Evolutionary conservation across 345 rosid species (phyloP).

Genomic region (Chamaenerion angustifolium): DNA sequence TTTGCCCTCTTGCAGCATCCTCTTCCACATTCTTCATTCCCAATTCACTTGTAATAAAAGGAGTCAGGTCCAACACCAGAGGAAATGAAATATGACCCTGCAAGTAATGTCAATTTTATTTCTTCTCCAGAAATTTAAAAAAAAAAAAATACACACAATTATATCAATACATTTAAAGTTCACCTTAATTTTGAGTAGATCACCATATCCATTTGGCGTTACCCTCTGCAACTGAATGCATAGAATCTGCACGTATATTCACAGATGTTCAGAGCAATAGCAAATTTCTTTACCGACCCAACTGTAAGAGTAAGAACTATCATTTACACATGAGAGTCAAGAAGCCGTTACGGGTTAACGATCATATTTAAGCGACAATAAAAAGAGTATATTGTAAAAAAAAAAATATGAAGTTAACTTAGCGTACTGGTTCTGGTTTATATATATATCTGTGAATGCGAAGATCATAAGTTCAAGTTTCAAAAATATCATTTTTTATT

Average conservation of each 20-base stretch:
- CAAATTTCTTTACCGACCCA: not conserved
- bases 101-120: constrained; percentile 1
- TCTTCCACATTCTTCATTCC: constrained; percentile 14
- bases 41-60: constrained; percentile 19
- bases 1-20: constrained; percentile 11
- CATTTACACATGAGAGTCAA: too few relatives aligned
- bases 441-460: too few relatives aligned
- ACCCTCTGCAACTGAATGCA: constrained; percentile 78
- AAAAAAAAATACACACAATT: too few relatives aligned
- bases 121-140: too few relatives aligned
- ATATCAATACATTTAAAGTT: too few relatives aligned
- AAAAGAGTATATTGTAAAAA: too few relatives aligned
- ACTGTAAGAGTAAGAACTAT: not conserved
- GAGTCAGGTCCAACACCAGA: constrained; percentile 37
- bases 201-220: constrained; percentile 44
- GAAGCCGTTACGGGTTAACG: too few relatives aligned
- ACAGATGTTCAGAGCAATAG: not conserved
- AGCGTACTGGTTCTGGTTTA: too few relatives aligned
- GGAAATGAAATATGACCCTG: constrained; percentile 60
- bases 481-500: too few relatives aligned
- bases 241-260: constrained; percentile 43
- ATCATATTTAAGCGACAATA: too few relatives aligned
- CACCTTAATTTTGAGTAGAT: constrained; percentile 61
- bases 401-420: too few relatives aligned
- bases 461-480: too few relatives aligned